Conservation (phyloP, 2,329 filamentous ascomycete genomes). For the Fusarium albosuccineum region DNA sequence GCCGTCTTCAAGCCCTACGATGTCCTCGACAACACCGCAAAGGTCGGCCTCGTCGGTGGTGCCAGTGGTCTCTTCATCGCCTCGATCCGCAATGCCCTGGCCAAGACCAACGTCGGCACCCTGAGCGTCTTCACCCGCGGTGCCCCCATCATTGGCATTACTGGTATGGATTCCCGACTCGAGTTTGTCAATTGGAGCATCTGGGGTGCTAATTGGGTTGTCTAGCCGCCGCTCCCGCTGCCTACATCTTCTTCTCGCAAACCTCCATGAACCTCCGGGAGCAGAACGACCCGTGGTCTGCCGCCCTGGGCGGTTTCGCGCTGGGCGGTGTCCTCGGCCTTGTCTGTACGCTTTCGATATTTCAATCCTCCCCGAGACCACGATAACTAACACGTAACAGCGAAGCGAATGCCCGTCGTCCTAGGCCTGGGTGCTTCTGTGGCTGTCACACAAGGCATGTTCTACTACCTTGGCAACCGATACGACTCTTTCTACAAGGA, state of each 20-base stretch:
- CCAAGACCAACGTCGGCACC: conserved; percentile 83
- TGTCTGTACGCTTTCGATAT: conserved; percentile 68
- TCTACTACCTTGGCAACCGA: conserved; percentile 77
- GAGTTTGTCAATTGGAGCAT: conserved; percentile 35
- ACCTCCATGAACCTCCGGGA: conserved; percentile 87
- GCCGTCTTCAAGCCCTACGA: conserved; percentile 77
- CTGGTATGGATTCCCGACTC: conserved; percentile 46
- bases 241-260: conserved; percentile 82
- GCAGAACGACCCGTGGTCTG: conserved; percentile 84
- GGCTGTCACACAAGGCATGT: conserved; percentile 70
- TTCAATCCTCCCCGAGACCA: conserved; percentile 6
- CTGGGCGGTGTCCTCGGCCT: conserved; percentile 80
- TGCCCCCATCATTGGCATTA: conserved; percentile 76
- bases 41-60: conserved; percentile 74
- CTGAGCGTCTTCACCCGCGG: conserved; percentile 84
- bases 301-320: conserved; percentile 80
- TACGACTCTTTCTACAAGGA: conserved; percentile 66
- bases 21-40: conserved; percentile 76
- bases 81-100: conserved; percentile 87
- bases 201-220: conserved; percentile 50
- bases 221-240: conserved; percentile 71
- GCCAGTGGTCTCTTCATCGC: conserved; percentile 78
- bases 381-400: conserved; percentile 45
- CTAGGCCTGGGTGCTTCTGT: conserved; percentile 74
- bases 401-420: conserved; percentile 73